Evolutionary conservation across 164 flowering plant genomes (phyloP).

Genomic region (Magnolia kwangsiensis): DNA sequence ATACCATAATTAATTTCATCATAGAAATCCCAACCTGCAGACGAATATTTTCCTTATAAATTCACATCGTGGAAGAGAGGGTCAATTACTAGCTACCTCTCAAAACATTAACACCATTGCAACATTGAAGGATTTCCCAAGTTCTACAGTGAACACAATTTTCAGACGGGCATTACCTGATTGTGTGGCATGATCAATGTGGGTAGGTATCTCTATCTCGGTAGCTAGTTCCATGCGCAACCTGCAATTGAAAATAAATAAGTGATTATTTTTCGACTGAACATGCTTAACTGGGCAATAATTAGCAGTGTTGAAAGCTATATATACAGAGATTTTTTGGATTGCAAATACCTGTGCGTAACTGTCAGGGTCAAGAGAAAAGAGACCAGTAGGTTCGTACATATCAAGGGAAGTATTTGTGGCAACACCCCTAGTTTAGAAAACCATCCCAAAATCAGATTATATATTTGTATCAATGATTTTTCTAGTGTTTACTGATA

Average conservation of each 20-base stretch:
- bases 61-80: no score
- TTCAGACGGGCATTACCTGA: not conserved
- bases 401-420: conserved; percentile 3
- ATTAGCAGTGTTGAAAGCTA: not conserved
- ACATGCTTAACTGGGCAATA: no score
- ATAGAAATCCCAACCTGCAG: no score
- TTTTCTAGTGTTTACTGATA: not conserved
- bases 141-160: not conserved
- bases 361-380: not conserved
- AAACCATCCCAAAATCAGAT: not conserved
- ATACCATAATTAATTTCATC: no score
- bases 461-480: not conserved
- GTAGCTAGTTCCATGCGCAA: conserved; percentile 2
- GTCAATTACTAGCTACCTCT: no score
- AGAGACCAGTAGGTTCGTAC: conserved; percentile 4
- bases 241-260: not conserved
- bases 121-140: not conserved
- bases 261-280: not conserved
- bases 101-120: no score
- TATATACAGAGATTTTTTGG: not conserved
- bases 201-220: conserved; percentile 6
- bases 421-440: conserved; percentile 2
- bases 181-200: not conserved
- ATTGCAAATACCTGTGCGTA: not conserved
- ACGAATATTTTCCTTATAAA: no score